Base-by-base conservation (phyloP, 1,284 basidiomycete genomes). In the Trichosporon sp. region DNA sequence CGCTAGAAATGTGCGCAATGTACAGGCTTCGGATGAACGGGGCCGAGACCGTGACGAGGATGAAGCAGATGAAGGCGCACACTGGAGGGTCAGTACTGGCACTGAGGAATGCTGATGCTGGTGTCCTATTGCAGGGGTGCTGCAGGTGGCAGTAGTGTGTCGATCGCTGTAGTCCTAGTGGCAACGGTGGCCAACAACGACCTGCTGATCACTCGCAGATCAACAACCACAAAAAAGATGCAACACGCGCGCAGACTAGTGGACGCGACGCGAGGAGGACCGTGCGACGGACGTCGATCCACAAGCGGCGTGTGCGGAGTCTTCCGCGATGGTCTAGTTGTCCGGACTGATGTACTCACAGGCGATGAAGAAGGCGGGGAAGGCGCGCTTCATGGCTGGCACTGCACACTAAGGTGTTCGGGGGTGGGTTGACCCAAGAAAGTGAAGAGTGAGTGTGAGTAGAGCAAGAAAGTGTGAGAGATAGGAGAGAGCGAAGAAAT, bases 371-470 rank as follows among this genome's bases (percentile, higher is more conserved):
- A 62, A 58, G 46, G 61, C 61, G 44, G 61, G 61, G 44, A 62
- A 37, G 27, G 56, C 61, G 32, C 61, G 61, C 61, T 62, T 62
- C 61, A 62, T 62, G 56, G 40, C 49, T 29, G 49, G 49, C 25
- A 29, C 46, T 27, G 46, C 27, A 52, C 46, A 25, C 25, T 52
- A n/a, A n/a, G n/a, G n/a, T n/a, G n/a, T n/a, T n/a, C n/a, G n/a
- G n/a, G n/a, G n/a, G n/a, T n/a, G 40, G 19, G 40, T 6, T 44
- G 4, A 19, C 16, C 10, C 7, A n/a, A 37, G 19, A n/a, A 37
- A 21, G 40, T 44, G 16, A 44, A 40, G 37, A 40, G 37, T 19
- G 37, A 23, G 40, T 23, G 40, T 44, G 40, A 44, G 40, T 44
- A 44, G 36, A 44, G 40, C 23, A n/a, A 44, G 19, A n/a, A n/a